Evolutionary conservation across 2,329 filamentous ascomycete genomes (phyloP), one percentile per base, ranked within the genome.

Genomic region (Aspergillus caelatus): DNA sequence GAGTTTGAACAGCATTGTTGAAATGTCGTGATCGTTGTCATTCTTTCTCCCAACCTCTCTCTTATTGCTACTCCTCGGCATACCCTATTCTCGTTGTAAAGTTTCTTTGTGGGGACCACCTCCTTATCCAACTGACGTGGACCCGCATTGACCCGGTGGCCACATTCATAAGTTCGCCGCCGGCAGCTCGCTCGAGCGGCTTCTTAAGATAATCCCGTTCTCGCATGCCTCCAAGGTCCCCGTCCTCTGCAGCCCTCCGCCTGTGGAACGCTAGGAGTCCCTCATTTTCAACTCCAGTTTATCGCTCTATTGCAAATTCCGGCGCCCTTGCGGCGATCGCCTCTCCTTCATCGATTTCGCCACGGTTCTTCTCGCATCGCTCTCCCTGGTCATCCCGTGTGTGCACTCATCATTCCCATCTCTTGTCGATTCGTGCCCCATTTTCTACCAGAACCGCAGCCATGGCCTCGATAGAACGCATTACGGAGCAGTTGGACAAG

Each of bases 401-500:
- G 26, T 50, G 53, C 12, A 32, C 45, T 50, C 62, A 59, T 64
- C 70, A 62, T 58, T 66, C 67, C 30, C 66, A 68, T 59, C 67
- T 68, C 45, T 63, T 65, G 65, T 66, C 68, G 45, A 56, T 59
- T 46, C 65, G 65, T 56, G 58, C 63, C 59, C 57, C 69, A 39
- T 65, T 68, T 52, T 65, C 68, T 57, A 61, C 72, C 61, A 60
- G 62, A 19, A 57, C 63, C 63, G 60, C 66, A 45, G 71, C 48
- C 63, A 78, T 78, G 77, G 69, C 71, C 62, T 68, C 70, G 57
- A 74, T 80, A 64, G 72, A 80, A 70, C 77, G 78, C 64, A 75
- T 92, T 68, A 88, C 92, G 39, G 91, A 96, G 73, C 79, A 84
- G 54, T 82, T 97, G 60, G 92, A 96, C 81, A 93, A 91, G 73